Evolutionary conservation across 805 yeast species (phyloP).

Genomic region (Barnettozyma californica): DNA sequence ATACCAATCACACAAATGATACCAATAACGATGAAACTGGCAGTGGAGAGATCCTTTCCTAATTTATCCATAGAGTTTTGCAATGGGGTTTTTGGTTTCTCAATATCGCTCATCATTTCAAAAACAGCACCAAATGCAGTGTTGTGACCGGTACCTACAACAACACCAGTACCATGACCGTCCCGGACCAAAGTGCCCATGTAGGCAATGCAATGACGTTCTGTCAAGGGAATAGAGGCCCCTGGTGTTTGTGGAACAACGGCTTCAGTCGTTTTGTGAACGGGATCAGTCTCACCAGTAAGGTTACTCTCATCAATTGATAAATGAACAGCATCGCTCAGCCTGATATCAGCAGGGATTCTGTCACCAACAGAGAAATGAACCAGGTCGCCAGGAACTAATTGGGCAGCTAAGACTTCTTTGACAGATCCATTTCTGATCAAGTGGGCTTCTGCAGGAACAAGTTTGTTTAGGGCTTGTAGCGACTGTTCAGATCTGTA

Average conservation of each 20-base stretch:
- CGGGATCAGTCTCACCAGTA: conserved; percentile 94
- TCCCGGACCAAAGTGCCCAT: conserved; percentile 98
- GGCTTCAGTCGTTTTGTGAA: conserved; percentile 52
- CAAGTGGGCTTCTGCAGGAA: conserved; percentile 94
- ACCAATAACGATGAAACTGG: conserved; percentile 85
- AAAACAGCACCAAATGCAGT: conserved; percentile 95
- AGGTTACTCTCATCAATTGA: conserved; percentile 89
- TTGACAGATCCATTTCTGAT: conserved; percentile 76
- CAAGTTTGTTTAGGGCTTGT: conserved; percentile 87
- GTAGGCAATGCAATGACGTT: conserved; percentile 75
- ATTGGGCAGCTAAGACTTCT: conserved; percentile 75
- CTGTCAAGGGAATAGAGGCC: conserved; percentile 47
- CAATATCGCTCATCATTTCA: conserved; percentile 91
- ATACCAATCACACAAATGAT: conserved; percentile 88
- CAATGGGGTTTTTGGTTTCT: conserved; percentile 96
- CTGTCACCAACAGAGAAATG: conserved; percentile 90
- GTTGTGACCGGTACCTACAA: conserved; percentile 80
- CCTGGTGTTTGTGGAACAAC: conserved; percentile 31
- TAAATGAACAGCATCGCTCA: conserved; percentile 72
- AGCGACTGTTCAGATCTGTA: conserved; percentile 91
- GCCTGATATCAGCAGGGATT: conserved; percentile 91
- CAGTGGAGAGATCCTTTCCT: conserved; percentile 83
- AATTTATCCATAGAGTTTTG: conserved; percentile 93
- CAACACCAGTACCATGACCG: conserved; percentile 93
- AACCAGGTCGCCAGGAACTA: conserved; percentile 96